A percentile compares a stretch with the other conserved stretches of the same genome.
Evolutionary conservation across 2,329 filamentous ascomycete genomes (phyloP).

Genomic region (Davidsoniella virescens): DNA sequence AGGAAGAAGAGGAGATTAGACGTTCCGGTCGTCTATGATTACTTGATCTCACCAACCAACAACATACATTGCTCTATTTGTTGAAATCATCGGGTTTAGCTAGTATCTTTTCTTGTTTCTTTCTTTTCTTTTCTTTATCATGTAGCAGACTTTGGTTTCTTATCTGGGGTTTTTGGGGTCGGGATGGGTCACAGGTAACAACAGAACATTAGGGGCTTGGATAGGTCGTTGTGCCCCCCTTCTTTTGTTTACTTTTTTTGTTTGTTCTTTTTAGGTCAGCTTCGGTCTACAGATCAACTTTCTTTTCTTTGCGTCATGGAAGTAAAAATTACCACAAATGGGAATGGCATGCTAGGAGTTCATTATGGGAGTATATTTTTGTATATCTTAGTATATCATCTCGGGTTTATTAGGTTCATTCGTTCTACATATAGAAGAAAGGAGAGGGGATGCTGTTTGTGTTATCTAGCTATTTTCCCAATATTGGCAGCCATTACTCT

Average conservation of each 20-base stretch:
- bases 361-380: neutral
- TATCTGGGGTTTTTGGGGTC: too few relatives aligned
- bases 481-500: too few relatives aligned
- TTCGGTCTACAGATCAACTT: too few relatives aligned
- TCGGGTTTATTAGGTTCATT: too few relatives aligned
- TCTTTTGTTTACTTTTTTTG: neutral
- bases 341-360: neutral
- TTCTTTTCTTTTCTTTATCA: neutral
- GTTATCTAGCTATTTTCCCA: too few relatives aligned
- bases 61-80: neutral
- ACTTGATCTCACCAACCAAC: neutral
- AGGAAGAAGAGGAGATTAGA: slow-evolving; percentile 18
- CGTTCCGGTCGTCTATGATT: slow-evolving; percentile 14
- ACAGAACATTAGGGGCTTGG: too few relatives aligned
- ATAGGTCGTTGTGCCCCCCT: neutral
- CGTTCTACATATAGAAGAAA: too few relatives aligned
- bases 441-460: too few relatives aligned
- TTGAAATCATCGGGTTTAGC: too few relatives aligned
- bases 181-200: too few relatives aligned
- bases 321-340: neutral
- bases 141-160: neutral
- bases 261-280: neutral
- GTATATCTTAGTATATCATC: too few relatives aligned
- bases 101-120: neutral
- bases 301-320: too few relatives aligned